Evolutionary conservation across 768 basidiomycete species (phyloP).

Genomic region (Piloderma croceum): DNA sequence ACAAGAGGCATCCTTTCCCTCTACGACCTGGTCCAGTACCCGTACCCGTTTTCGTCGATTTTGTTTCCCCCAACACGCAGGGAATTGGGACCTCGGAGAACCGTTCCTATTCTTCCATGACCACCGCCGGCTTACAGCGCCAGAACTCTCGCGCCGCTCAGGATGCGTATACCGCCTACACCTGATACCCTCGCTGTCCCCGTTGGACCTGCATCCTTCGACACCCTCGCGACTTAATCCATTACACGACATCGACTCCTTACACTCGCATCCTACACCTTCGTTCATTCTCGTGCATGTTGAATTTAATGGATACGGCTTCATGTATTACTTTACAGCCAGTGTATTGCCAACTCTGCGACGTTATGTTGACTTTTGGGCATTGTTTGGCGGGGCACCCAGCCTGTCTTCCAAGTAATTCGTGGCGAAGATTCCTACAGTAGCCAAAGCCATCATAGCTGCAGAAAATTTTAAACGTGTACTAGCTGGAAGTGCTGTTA

Average conservation of each 20-base stretch:
- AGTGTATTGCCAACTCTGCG: slow-evolving; percentile 1
- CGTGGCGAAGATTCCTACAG: slow-evolving; percentile 42
- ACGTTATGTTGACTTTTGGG: neutral
- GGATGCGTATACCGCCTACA: no score
- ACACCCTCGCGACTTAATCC: no score
- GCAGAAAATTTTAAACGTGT: slow-evolving; percentile 50
- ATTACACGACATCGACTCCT: no score
- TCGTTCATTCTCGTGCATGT: no score
- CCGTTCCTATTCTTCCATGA: neutral
- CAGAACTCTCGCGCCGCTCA: no score
- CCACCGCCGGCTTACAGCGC: no score
- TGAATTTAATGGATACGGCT: no score
- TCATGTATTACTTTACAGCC: neutral
- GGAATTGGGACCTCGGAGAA: slow-evolving; percentile 26
- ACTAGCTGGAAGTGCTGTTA: slow-evolving; percentile 45
- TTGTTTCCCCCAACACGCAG: slow-evolving; percentile 31
- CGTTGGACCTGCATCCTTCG: no score
- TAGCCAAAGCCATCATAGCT: slow-evolving; percentile 41
- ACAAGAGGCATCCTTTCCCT: slow-evolving; percentile 8
- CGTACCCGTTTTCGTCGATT: slow-evolving; percentile 19
- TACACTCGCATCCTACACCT: no score
- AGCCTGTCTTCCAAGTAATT: slow-evolving; percentile 45
- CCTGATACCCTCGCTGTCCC: no score
- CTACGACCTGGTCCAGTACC: slow-evolving; percentile 12
- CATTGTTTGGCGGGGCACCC: slow-evolving; percentile 18